Percentiles rank a stretch among this genome's conserved stretches.
Evolutionary conservation across 768 basidiomycete species (phyloP).

Genomic region (Hypholoma fasciculare): DNA sequence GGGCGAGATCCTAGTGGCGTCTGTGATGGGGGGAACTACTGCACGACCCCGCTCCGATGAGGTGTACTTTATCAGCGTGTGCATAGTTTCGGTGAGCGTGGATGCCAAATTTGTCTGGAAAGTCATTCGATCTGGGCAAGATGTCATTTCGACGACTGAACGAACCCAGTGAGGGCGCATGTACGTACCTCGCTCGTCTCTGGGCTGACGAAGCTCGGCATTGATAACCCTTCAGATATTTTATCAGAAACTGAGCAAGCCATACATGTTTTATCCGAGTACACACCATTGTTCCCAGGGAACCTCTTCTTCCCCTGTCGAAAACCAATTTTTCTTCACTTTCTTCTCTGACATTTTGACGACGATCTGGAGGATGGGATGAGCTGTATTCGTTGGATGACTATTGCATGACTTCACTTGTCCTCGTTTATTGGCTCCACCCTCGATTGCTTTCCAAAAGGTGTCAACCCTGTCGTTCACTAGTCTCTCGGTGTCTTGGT

Average conservation of each 20-base stretch:
- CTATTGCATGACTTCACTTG: conserved; percentile 43
- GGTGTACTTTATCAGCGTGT: conserved; percentile 74
- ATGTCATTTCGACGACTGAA: not conserved
- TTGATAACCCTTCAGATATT: conserved; percentile 65
- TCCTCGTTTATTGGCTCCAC: conserved; percentile 59
- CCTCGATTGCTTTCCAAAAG: conserved; percentile 80
- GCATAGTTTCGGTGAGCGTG: conserved; percentile 64
- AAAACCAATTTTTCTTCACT: conserved; percentile 80
- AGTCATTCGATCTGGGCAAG: conserved; percentile 39
- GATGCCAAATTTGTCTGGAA: conserved; percentile 60
- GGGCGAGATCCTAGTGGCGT: conserved; percentile 73
- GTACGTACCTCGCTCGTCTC: conserved; percentile 54
- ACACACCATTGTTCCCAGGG: conserved; percentile 85
- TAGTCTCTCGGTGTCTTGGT: conserved; percentile 68
- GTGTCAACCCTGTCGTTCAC: conserved; percentile 75
- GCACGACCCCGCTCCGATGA: conserved; percentile 76
- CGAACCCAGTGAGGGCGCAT: not conserved
- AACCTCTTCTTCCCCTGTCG: conserved; percentile 76
- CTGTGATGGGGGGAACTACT: conserved; percentile 80
- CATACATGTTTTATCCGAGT: not conserved
- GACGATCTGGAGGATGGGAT: conserved; percentile 46
- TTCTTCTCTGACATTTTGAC: conserved; percentile 79
- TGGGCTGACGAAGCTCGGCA: conserved; percentile 75
- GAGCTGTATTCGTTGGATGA: not conserved
- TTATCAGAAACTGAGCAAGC: not conserved